A percentile compares a stretch with the other conserved stretches of the same genome.
phyloP scores from a whole-genome alignment of 2,329 filamentous ascomycete genomes.

The Paecilomyces niveus region DNA sequence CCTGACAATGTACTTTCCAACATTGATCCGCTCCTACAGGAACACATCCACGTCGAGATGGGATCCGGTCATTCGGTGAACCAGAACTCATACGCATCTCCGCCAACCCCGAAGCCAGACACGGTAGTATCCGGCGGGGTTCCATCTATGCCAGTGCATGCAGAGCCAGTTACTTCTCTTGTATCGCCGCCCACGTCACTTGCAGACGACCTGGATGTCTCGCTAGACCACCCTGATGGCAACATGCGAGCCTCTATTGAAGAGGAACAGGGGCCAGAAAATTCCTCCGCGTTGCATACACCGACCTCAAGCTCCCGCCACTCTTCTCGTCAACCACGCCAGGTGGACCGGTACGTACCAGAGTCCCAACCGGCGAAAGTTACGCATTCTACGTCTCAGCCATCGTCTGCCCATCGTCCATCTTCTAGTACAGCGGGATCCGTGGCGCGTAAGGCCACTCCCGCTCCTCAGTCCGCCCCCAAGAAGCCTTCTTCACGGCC shows the following conservation, averaged over 20 bases:
- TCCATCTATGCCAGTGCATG: slow-evolving; percentile 16
- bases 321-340: slow-evolving; percentile 38
- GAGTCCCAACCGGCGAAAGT: slow-evolving; percentile 21
- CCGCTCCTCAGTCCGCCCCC: slow-evolving; percentile 17
- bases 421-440: slow-evolving; percentile 12
- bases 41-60: not conserved
- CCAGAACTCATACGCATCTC: slow-evolving; percentile 29
- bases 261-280: slow-evolving; percentile 18
- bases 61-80: slow-evolving; percentile 14
- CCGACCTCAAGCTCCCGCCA: slow-evolving; percentile 36
- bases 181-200: slow-evolving; percentile 40
- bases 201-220: slow-evolving; percentile 32
- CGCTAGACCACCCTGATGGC: slow-evolving; percentile 16
- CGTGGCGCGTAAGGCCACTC: slow-evolving; percentile 18
- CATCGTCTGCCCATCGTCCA: slow-evolving; percentile 16
- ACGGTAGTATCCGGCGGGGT: slow-evolving; percentile 22
- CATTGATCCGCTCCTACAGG: not conserved
- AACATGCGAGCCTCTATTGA: slow-evolving; percentile 21
- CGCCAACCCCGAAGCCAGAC: slow-evolving; percentile 29
- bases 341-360: slow-evolving; percentile 32
- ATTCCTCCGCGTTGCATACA: slow-evolving; percentile 22
- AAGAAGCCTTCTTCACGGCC: slow-evolving; percentile 30
- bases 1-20: not conserved
- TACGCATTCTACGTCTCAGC: slow-evolving; percentile 16
- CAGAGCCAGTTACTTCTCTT: slow-evolving; percentile 29